Base-by-base conservation (phyloP, 805 yeast genomes). In the Starmerella bacillaris region DNA sequence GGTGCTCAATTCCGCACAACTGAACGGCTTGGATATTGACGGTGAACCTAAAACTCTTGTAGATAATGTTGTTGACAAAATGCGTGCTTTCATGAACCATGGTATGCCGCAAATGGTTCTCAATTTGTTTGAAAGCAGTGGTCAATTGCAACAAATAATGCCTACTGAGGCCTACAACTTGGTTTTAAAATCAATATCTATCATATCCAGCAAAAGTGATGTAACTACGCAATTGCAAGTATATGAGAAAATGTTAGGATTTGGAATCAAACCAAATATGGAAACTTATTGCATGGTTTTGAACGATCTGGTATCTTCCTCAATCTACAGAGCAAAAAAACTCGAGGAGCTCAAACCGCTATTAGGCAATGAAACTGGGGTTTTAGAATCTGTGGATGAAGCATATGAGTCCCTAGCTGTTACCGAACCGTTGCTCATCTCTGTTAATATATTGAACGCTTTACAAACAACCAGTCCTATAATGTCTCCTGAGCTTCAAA, bases 201-300 rank as follows among this genome's bases (percentile, higher is more conserved):
- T 29, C 17, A 6, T 38, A 18, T 33, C 38, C 11, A 31, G 38
- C 27, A 21, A 43, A 7, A 15, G 37, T 20, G 55, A 48, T 22
- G 39, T 45, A 28, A 34, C 42, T 16, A 41, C 46, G 3, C 39
- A 51, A 9, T 37, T 56, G 8, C 50, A 51, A 24, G 47, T 48
- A 4, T 55, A 51, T 37, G 44, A 51, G 31, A 45, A 43, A 18
- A 40, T 52, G 43, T 42, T 55, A 2, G 14, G 32, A 18, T 38
- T 39, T 16, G 44, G 39, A 11, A 38, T 49, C 8, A 21, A 32
- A 6, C 58, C 60, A 5, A 36, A 43, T 24, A 42, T 35, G 5
- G 42, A 45, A 12, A 53, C 56, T 2, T 56, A 55, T 38, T 20
- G 37, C 9, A 37, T 50, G 9, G 41, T 56, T 9, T 36, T 56